Conservation (phyloP, 139 green algal genomes). For the Microglena sp. region DNA sequence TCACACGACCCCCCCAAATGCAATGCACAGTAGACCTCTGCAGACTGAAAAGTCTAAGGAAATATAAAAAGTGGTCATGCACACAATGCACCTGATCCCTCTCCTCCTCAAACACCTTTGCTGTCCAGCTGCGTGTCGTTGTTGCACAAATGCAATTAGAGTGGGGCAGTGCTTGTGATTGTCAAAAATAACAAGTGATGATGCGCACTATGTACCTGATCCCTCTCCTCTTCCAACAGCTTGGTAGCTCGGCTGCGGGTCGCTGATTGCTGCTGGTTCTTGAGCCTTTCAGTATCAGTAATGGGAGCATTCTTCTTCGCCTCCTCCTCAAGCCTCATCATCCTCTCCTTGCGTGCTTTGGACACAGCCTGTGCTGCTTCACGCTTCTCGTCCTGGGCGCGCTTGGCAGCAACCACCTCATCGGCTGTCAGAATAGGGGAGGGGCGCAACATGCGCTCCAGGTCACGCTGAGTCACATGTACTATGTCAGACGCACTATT, state of each 20-base stretch:
- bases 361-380: constrained; percentile 27
- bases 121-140: no score
- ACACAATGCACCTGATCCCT: no score
- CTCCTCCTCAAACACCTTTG: no score
- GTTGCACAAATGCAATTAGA: no score
- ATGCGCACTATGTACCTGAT: no score
- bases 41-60: no score
- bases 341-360: constrained; percentile 58
- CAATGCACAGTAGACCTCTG: no score
- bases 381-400: constrained; percentile 19
- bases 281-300: constrained; percentile 55
- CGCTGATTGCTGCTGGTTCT: constrained; percentile 26
- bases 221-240: constrained; percentile 62
- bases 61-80: no score
- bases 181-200: no score
- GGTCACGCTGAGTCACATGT: constrained; percentile 16
- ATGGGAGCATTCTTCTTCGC: constrained; percentile 37
- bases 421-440: constrained; percentile 51
- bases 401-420: constrained; percentile 35
- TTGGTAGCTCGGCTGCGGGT: constrained; percentile 35
- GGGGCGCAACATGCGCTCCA: constrained; percentile 54
- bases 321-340: constrained; percentile 64
- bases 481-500: constrained; percentile 4
- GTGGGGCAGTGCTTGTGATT: no score
- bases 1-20: no score